Evolutionary conservation across 169 alveolate genomes (phyloP).

Genomic region (Eimeria tenella): DNA sequence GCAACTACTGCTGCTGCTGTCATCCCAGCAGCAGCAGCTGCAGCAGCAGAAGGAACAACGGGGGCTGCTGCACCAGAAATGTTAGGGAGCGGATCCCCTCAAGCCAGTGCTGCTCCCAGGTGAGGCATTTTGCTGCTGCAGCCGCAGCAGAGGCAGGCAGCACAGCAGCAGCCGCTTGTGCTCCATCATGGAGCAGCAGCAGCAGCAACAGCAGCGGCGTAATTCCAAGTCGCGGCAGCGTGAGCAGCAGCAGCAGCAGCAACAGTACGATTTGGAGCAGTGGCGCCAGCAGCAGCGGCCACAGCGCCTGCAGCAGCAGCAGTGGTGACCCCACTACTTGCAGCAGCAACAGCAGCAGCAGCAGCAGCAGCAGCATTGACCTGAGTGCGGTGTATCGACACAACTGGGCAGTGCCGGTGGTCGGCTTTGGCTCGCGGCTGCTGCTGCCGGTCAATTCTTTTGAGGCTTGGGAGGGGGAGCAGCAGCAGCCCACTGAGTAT

Average conservation of each 20-base stretch:
- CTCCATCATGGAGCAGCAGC: not conserved
- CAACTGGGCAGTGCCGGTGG: slow-evolving; percentile 84
- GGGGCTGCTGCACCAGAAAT: too few relatives aligned
- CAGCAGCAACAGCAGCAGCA: not conserved
- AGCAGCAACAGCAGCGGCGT: not conserved
- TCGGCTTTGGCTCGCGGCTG: slow-evolving; percentile 89
- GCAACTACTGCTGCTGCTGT: not conserved
- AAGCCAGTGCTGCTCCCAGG: too few relatives aligned
- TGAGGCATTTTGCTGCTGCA: too few relatives aligned
- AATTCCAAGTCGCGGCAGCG: not conserved
- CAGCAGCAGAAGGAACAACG: too few relatives aligned
- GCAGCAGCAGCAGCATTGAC: not conserved
- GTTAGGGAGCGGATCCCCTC: too few relatives aligned
- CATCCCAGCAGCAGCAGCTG: too few relatives aligned
- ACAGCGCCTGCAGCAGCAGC: not conserved
- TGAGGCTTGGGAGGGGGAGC: slow-evolving; percentile 58
- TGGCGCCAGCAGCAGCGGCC: not conserved
- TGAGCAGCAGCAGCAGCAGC: not conserved
- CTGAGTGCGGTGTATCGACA: slow-evolving; percentile 26
- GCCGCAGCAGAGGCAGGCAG: too few relatives aligned
- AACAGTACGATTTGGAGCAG: not conserved
- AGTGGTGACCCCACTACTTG: not conserved
- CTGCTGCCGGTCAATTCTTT: slow-evolving; percentile 86
- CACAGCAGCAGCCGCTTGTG: not conserved
- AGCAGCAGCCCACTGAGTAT: slow-evolving; percentile 1